A percentile compares a stretch with the other conserved stretches of the same genome.
Evolutionary conservation across 2,329 filamentous ascomycete genomes (phyloP).

Genomic region (Fusarium sp.): DNA sequence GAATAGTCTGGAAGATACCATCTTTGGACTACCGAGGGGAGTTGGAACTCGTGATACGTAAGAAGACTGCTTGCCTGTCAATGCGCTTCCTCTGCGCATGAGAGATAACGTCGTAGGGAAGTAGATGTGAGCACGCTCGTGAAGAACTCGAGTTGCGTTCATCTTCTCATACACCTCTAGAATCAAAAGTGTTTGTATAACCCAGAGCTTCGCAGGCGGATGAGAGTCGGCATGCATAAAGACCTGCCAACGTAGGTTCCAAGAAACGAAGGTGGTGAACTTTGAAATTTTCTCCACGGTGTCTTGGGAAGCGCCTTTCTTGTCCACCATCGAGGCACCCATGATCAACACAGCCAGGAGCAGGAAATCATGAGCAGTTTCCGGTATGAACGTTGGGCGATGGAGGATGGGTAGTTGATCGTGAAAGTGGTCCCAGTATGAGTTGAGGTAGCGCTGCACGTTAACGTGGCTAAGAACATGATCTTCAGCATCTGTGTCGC

Average conservation of each 20-base stretch:
- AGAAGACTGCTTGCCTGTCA: constrained; percentile 49
- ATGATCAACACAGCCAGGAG: constrained; percentile 49
- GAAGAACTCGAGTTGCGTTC: constrained; percentile 49
- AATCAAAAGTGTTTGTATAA: constrained; percentile 49
- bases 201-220: constrained; percentile 50
- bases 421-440: constrained; percentile 51
- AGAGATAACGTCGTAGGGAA: constrained; percentile 50
- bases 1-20: constrained; percentile 34
- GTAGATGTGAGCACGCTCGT: constrained; percentile 51
- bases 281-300: constrained; percentile 48
- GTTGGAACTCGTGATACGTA: constrained; percentile 48
- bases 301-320: constrained; percentile 37
- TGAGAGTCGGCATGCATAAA: constrained; percentile 52
- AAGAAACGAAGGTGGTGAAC: constrained; percentile 51
- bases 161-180: constrained; percentile 50
- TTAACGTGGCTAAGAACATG: constrained; percentile 49
- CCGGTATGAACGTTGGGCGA: constrained; percentile 48
- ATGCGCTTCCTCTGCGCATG: constrained; percentile 50
- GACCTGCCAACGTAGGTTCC: constrained; percentile 50
- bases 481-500: constrained; percentile 46
- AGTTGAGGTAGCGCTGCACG: constrained; percentile 48
- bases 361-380: constrained; percentile 50
- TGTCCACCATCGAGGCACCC: constrained; percentile 50
- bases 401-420: constrained; percentile 50
- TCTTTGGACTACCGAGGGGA: constrained; percentile 44